Conservation (phyloP, 495 filamentous ascomycete species). For the Penicillium canescens region DNA sequence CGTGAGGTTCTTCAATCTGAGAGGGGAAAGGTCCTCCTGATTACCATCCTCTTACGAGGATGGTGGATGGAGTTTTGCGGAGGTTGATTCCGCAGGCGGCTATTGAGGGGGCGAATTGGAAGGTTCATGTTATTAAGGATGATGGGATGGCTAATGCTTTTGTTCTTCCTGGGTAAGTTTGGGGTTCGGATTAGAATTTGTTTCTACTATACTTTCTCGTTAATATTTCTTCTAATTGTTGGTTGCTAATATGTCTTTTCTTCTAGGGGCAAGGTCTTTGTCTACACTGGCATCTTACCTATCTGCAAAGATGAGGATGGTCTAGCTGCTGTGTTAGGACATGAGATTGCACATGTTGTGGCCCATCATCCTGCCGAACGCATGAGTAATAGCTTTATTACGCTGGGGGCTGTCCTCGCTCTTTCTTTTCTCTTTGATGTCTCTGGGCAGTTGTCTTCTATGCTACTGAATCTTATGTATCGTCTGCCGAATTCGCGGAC, state of each 20-base stretch:
- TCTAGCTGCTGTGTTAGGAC: conserved; percentile 81
- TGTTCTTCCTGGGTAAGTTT: conserved; percentile 73
- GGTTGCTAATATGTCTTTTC: conserved; percentile 6
- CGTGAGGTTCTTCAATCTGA: conserved; percentile 50
- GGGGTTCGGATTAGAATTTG: background rate
- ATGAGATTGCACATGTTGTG: conserved; percentile 93
- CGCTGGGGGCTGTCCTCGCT: conserved; percentile 52
- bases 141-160: conserved; percentile 71
- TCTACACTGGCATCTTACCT: conserved; percentile 79
- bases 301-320: conserved; percentile 72
- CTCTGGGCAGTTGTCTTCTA: conserved; percentile 42
- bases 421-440: conserved; percentile 52
- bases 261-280: conserved; percentile 81
- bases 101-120: conserved; percentile 68
- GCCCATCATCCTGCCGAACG: conserved; percentile 79
- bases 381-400: conserved; percentile 62
- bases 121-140: conserved; percentile 81
- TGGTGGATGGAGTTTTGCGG: conserved; percentile 69
- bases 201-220: background rate
- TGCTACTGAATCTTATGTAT: conserved; percentile 62
- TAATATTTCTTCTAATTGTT: background rate
- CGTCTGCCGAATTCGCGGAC: conserved; percentile 68
- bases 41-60: conserved; percentile 47
- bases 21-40: conserved; percentile 48
- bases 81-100: conserved; percentile 70